These are phyloP conservation scores for Candida lessepsii DNA, from an alignment of 805 yeast species.

Conservation along the genomic window DNA sequence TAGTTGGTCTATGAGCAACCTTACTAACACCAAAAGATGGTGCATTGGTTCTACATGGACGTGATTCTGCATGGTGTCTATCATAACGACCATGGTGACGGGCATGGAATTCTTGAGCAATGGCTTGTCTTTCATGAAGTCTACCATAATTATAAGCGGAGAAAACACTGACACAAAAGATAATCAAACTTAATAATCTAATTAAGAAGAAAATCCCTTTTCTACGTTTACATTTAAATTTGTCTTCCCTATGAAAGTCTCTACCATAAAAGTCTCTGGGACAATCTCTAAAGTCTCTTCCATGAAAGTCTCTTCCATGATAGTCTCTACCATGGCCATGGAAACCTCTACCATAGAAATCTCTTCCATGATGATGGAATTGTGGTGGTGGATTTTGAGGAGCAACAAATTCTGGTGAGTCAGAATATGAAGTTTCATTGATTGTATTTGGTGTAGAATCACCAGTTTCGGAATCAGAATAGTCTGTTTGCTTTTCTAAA, in stretches of 20 bases:
- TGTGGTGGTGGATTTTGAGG: slow-evolving; percentile 1
- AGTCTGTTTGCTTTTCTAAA: slow-evolving; percentile 8
- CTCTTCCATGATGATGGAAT: no score
- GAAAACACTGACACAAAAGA: slow-evolving; percentile 1
- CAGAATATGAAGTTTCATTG: slow-evolving; percentile 1
- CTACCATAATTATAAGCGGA: slow-evolving; percentile 9
- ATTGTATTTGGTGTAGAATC: slow-evolving; percentile 5
- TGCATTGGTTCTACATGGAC: no score
- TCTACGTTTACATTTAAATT: slow-evolving; percentile 1
- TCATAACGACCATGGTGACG: slow-evolving; percentile 4
- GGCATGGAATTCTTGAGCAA: not conserved
- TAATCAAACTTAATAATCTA: not conserved
- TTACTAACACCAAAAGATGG: not conserved
- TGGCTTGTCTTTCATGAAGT: slow-evolving; percentile 9
- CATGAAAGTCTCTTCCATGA: no score
- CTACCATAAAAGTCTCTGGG: no score
- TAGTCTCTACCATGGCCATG: no score
- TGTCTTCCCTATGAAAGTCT: no score
- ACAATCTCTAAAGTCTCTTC: no score
- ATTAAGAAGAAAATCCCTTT: slow-evolving; percentile 1
- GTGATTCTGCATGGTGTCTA: not conserved
- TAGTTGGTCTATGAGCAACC: not conserved
- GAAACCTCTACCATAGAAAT: no score
- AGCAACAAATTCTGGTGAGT: not conserved
- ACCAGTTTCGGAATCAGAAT: not conserved